Conservation (phyloP, 148 eudicot species). For the Persicaria tinctoria region DNA sequence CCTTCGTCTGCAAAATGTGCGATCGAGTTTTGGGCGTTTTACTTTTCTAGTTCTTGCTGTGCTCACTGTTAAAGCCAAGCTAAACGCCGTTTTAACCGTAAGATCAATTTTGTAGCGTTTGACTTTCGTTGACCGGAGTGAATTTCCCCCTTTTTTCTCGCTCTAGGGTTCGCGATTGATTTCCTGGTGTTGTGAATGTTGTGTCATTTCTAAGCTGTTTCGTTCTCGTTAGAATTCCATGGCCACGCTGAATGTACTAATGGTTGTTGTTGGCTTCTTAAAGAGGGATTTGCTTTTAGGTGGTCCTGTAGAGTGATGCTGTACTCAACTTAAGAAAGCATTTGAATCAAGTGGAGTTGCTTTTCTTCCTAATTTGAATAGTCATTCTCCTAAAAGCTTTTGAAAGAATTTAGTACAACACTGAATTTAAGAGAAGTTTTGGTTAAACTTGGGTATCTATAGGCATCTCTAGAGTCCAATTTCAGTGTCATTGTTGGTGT, state of each 20-base stretch:
- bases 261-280: neutral
- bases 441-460: neutral
- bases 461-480: neutral
- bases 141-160: neutral
- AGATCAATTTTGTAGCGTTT: neutral
- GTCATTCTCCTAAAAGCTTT: neutral
- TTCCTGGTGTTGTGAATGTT: neutral
- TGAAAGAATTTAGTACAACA: neutral
- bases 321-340: neutral
- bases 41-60: neutral
- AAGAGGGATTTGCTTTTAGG: slow-evolving; percentile 1
- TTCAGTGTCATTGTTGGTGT: neutral
- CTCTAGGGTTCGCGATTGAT: neutral
- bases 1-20: neutral
- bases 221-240: neutral
- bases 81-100: too few relatives aligned
- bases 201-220: neutral
- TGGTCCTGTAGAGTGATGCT: slow-evolving; percentile 2
- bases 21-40: neutral
- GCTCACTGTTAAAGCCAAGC: too few relatives aligned
- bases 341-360: neutral
- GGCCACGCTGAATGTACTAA: neutral
- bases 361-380: neutral
- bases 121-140: neutral
- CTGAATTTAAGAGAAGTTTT: neutral